A percentile compares a stretch with the other conserved stretches of the same genome.
These are phyloP conservation scores for Cystobasidium ongulense DNA, from an alignment of 768 basidiomycete species.

Conservation along the genomic window DNA sequence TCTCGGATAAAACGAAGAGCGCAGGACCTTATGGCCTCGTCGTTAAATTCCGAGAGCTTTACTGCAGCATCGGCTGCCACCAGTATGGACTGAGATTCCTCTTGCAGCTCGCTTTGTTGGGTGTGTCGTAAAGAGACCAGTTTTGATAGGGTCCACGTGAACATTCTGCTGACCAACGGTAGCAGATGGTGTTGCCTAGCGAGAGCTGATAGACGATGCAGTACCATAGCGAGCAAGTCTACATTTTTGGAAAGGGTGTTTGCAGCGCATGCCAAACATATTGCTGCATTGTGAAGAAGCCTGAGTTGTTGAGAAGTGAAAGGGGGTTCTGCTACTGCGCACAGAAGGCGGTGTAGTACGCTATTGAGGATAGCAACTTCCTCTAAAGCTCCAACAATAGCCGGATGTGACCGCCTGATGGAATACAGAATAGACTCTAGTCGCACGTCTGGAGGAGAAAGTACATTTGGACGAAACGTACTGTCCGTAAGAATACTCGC, in stretches of 20 bases:
- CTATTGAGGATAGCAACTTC: neutral
- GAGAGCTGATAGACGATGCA: neutral
- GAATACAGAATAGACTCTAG: neutral
- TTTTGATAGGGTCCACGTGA: neutral
- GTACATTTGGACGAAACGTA: neutral
- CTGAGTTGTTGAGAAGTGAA: conserved; percentile 18
- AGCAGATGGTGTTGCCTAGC: neutral
- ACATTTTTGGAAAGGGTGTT: neutral
- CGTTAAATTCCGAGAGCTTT: neutral
- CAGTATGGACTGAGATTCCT: neutral
- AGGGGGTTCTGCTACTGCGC: neutral
- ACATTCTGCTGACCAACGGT: neutral
- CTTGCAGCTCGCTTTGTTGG: neutral
- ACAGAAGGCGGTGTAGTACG: conserved; percentile 7
- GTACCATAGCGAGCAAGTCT: neutral
- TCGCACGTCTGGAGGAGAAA: conserved; percentile 12
- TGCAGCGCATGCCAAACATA: neutral
- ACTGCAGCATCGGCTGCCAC: neutral
- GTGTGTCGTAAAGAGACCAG: neutral
- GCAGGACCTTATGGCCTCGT: neutral
- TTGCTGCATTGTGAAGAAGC: conserved; percentile 2
- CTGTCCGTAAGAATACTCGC: conserved; percentile 43
- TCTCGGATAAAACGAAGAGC: neutral
- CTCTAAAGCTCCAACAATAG: neutral
- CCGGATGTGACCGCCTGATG: neutral